A percentile compares a stretch with the other conserved stretches of the same genome.
phyloP scores from a whole-genome alignment of 768 basidiomycete species.

The Amanita pallidorosea region DNA sequence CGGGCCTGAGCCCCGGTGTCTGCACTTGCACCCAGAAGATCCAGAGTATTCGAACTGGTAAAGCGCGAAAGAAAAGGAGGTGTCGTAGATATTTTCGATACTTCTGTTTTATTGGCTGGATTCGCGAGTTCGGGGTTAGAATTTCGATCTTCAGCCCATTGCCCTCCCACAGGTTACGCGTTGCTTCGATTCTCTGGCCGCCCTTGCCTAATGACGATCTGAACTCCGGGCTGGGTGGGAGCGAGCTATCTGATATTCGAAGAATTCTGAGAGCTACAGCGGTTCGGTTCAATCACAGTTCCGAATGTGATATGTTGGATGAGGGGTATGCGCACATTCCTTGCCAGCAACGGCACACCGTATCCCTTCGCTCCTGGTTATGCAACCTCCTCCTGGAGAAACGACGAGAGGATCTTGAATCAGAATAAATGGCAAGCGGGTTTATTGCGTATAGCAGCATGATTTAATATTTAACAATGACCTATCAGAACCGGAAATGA shows the following conservation, averaged over 20 bases:
- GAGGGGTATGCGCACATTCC: conserved; percentile 43
- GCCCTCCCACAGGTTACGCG: conserved; percentile 70
- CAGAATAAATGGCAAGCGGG: conserved; percentile 23
- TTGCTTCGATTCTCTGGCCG: conserved; percentile 59
- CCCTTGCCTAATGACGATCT: conserved; percentile 46
- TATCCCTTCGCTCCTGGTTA: conserved; percentile 52
- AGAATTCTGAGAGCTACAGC: conserved; percentile 47
- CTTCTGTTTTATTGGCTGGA: conserved; percentile 14
- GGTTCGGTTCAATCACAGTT: background rate
- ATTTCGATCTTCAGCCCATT: conserved; percentile 72
- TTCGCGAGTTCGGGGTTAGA: conserved; percentile 47
- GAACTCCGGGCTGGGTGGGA: conserved; percentile 29
- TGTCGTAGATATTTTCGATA: background rate
- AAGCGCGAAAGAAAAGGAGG: background rate
- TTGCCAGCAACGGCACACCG: conserved; percentile 69
- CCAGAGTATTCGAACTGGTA: background rate
- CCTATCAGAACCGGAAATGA: background rate
- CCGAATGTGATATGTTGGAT: background rate
- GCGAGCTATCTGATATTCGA: conserved; percentile 36
- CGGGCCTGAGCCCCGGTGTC: background rate
- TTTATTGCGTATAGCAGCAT: background rate
- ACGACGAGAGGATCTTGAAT: conserved; percentile 42
- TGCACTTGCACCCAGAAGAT: background rate
- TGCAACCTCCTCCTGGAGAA: conserved; percentile 50
- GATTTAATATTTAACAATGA: too few relatives aligned